A percentile compares a stretch with the other conserved stretches of the same genome.
Conservation (phyloP, 2,329 filamentous ascomycete species). For the Emergomyces orientalis region DNA sequence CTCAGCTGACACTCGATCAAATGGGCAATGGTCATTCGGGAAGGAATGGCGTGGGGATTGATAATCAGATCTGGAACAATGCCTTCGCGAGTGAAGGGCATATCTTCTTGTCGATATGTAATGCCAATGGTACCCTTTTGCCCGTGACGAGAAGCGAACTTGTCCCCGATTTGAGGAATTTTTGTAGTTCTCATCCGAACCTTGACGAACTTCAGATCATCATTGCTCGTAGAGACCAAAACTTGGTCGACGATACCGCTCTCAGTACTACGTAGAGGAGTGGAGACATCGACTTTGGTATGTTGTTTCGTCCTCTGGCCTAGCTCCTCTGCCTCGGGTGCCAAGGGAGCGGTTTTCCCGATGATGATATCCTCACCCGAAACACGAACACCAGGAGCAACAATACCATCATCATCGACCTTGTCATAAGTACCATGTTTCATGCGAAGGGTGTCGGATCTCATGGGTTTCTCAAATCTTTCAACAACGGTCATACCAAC, state of each 20-base stretch:
- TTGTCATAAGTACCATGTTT: constrained; percentile 97
- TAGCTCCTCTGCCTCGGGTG: constrained; percentile 83
- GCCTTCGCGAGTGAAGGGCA: constrained; percentile 92
- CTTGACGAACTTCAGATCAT: constrained; percentile 93
- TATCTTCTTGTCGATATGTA: constrained; percentile 94
- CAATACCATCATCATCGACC: constrained; percentile 90
- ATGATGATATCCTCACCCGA: constrained; percentile 99
- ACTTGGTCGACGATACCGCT: constrained; percentile 95
- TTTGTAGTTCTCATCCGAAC: constrained; percentile 96
- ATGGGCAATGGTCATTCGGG: constrained; percentile 99
- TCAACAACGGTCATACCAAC: constrained; percentile 90
- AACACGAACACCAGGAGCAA: constrained; percentile 86
- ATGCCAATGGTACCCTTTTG: constrained; percentile 99
- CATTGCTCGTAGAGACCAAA: constrained; percentile 84
- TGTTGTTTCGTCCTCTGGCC: constrained; percentile 85
- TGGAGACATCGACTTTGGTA: constrained; percentile 90
- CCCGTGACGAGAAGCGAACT: constrained; percentile 97
- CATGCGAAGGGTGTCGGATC: constrained; percentile 76
- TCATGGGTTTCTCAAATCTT: constrained; percentile 88
- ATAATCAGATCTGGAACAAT: constrained; percentile 94
- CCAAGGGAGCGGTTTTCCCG: constrained; percentile 92
- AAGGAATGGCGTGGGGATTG: constrained; percentile 98
- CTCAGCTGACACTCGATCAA: constrained; percentile 98
- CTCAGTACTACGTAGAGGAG: constrained; percentile 86
- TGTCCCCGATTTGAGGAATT: constrained; percentile 96